phyloP scores from a whole-genome alignment of 225 moss, liverwort and hornwort genomes.

The Pseudisothecium myosuroides region DNA sequence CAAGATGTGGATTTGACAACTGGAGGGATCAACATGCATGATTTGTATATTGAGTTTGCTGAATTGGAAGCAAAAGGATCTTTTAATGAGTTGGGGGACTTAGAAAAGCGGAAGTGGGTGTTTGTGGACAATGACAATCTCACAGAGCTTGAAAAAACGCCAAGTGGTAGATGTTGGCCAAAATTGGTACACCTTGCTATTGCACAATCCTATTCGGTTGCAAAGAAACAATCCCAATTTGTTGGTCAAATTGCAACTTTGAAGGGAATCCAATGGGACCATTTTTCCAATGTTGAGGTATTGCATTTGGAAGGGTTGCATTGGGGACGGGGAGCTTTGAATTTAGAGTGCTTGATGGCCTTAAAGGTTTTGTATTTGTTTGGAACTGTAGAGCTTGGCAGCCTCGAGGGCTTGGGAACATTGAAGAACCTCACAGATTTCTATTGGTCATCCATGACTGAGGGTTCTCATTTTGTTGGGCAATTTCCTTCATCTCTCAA shows the following conservation, averaged over 20 bases:
- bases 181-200: background rate
- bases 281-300: background rate
- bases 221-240: too few species aligned
- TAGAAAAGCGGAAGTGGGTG: background rate
- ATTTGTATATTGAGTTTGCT: background rate
- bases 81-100: background rate
- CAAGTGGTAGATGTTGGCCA: background rate
- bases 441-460: background rate
- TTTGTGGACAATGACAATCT: background rate
- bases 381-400: background rate
- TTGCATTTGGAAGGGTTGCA: background rate
- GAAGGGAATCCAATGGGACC: background rate
- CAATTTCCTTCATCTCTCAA: background rate
- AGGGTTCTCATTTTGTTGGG: too few species aligned
- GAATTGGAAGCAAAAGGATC: background rate
- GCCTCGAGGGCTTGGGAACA: background rate
- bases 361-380: background rate
- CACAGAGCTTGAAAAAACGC: background rate
- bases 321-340: background rate
- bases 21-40: background rate
- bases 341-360: background rate
- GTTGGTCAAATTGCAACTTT: background rate
- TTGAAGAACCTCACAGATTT: background rate
- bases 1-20: background rate
- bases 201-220: rapidly evolving